Percentiles rank a stretch among this genome's conserved stretches.
phyloP scores from a whole-genome alignment of 495 filamentous ascomycete genomes.

The Terfezia boudieri region DNA sequence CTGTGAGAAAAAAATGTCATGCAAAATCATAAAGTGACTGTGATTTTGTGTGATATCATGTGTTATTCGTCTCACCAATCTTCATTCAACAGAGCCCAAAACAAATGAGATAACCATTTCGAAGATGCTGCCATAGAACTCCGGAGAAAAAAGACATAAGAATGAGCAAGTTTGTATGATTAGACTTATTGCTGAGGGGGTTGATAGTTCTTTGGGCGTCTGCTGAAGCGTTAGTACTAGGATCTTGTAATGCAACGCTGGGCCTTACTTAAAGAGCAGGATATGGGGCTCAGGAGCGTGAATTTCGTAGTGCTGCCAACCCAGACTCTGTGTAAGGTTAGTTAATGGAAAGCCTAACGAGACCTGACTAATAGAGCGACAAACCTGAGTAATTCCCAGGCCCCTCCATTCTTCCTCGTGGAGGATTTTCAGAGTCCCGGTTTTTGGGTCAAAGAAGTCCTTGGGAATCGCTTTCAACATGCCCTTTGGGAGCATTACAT shows the following conservation, averaged over 20 bases:
- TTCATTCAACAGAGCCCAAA: not conserved
- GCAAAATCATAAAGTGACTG: too few species aligned
- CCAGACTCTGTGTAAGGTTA: conserved; percentile 46
- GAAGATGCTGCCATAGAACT: not conserved
- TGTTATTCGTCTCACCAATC: not conserved
- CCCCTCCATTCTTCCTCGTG: conserved; percentile 98
- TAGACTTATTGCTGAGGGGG: not conserved
- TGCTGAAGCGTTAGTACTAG: conserved; percentile 1
- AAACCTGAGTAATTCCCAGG: conserved; percentile 84
- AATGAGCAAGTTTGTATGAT: not conserved
- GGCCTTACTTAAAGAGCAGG: conserved; percentile 80
- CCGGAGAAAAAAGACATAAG: not conserved
- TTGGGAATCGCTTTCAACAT: conserved; percentile 95
- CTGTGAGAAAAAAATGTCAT: too few species aligned
- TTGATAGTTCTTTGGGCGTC: conserved; percentile 19
- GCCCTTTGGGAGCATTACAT: conserved; percentile 88
- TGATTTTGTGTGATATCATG: too few species aligned
- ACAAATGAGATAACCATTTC: not conserved
- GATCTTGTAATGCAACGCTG: not conserved
- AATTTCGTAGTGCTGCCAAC: conserved; percentile 98
- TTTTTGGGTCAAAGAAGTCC: conserved; percentile 76
- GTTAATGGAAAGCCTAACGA: not conserved
- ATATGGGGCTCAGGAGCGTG: conserved; percentile 98
- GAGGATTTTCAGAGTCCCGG: conserved; percentile 82
- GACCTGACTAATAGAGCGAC: conserved; percentile 4